Percentiles rank a stretch among this genome's conserved stretches.
These are phyloP conservation scores for Hypocrella siamensis DNA, from an alignment of 2,329 filamentous ascomycete species.

Conservation along the genomic window DNA sequence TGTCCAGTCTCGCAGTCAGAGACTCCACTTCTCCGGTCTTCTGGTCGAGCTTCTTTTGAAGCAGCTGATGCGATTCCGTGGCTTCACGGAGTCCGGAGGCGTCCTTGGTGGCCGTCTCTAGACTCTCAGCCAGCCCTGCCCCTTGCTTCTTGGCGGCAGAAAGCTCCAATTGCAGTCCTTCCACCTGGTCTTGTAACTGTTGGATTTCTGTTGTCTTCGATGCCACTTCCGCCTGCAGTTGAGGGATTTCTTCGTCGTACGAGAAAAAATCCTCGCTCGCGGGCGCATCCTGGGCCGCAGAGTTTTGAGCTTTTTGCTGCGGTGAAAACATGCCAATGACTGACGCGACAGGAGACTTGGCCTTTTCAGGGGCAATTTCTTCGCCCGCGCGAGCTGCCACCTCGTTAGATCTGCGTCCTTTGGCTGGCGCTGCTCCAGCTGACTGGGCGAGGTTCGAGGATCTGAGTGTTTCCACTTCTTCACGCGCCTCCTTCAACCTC, in stretches of 20 bases:
- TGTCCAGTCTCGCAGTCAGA: conserved; percentile 31
- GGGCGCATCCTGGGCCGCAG: conserved; percentile 11
- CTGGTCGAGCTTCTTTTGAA: conserved; percentile 34
- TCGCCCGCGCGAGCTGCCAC: conserved; percentile 3
- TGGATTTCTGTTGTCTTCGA: conserved; percentile 57
- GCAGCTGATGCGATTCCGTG: conserved; percentile 22
- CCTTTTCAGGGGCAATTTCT: conserved; percentile 10
- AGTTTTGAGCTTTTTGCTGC: conserved; percentile 22
- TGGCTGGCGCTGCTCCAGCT: conserved; percentile 14
- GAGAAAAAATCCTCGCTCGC: conserved; percentile 70
- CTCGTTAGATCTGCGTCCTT: conserved; percentile 14
- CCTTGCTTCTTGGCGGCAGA: conserved; percentile 56
- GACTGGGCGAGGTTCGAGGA: conserved; percentile 13
- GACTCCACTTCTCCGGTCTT: conserved; percentile 31
- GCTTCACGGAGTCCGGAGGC: conserved; percentile 32
- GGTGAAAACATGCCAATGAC: conserved; percentile 34
- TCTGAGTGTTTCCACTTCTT: conserved; percentile 42
- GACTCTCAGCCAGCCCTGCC: conserved; percentile 45
- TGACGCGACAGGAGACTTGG: conserved; percentile 30
- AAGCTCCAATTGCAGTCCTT: conserved; percentile 53
- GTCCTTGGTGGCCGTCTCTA: conserved; percentile 53
- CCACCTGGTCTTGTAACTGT: conserved; percentile 53
- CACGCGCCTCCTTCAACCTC: conserved; percentile 41
- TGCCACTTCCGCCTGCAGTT: conserved; percentile 60
- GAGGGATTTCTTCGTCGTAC: conserved; percentile 73